These are phyloP conservation scores for Phytophthora aleatoria DNA, from an alignment of 352 stramenopile genomes.

Conservation along the genomic window DNA sequence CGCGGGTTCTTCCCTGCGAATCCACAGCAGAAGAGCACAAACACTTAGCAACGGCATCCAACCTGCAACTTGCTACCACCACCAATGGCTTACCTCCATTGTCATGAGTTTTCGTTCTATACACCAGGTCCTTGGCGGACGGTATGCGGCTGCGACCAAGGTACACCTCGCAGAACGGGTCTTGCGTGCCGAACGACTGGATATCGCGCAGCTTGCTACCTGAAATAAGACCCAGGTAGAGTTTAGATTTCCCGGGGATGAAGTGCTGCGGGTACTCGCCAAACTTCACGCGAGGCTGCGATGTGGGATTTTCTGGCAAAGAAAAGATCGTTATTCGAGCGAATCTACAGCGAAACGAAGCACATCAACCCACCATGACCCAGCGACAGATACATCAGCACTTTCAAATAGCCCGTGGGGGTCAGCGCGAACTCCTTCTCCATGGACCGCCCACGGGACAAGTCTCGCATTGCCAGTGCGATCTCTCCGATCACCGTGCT, in stretches of 20 bases:
- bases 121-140: constrained; percentile 57
- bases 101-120: constrained; percentile 74
- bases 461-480: constrained; percentile 66
- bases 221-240: constrained; percentile 68
- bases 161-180: constrained; percentile 77
- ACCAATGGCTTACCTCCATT: constrained; percentile 54
- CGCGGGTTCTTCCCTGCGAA: constrained; percentile 69
- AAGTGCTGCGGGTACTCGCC: constrained; percentile 80
- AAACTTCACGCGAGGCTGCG: constrained; percentile 62
- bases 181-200: constrained; percentile 78
- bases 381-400: constrained; percentile 74
- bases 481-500: constrained; percentile 78
- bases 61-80: background rate
- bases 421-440: constrained; percentile 81
- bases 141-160: constrained; percentile 55
- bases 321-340: background rate
- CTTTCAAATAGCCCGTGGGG: constrained; percentile 69
- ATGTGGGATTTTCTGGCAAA: constrained; percentile 69
- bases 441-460: constrained; percentile 76
- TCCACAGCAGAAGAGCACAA: background rate
- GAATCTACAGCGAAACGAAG: background rate
- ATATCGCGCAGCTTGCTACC: constrained; percentile 79
- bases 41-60: background rate
- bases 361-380: constrained; percentile 52
- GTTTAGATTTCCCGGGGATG: constrained; percentile 72